Percentiles rank a stretch among this genome's conserved stretches.
Evolutionary conservation across 805 yeast genomes (phyloP).

Genomic region (Gaillardinia entomophila): DNA sequence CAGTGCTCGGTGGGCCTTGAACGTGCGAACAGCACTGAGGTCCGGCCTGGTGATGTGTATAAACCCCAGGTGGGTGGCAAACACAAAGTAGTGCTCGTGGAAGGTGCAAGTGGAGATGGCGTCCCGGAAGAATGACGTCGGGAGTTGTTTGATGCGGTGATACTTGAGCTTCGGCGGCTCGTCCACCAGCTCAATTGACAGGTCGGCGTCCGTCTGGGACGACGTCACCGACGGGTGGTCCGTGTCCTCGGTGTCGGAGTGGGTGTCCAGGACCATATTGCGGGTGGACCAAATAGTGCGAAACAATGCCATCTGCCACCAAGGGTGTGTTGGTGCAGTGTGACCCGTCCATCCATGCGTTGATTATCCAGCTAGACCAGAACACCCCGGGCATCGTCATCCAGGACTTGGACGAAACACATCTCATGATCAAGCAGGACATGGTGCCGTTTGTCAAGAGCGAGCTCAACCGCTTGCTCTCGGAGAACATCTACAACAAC

Average conservation of each 20-base stretch:
- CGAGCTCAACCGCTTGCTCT: conserved; percentile 69
- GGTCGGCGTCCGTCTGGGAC: too few species aligned
- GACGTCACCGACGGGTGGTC: too few species aligned
- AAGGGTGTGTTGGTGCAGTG: conserved; percentile 45
- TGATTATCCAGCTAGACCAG: conserved; percentile 77
- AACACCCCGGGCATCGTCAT: conserved; percentile 61
- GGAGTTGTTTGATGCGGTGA: conserved; percentile 61
- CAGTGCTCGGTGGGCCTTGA: conserved; percentile 83
- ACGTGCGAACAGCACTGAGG: conserved; percentile 58
- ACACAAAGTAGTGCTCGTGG: conserved; percentile 56
- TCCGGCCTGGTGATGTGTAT: conserved; percentile 62
- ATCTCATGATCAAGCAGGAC: conserved; percentile 71
- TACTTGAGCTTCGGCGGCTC: conserved; percentile 75
- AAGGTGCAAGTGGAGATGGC: conserved; percentile 69
- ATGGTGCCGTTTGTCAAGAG: conserved; percentile 71
- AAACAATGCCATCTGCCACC: conserved; percentile 35
- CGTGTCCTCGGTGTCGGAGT: background rate
- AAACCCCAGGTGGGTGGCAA: conserved; percentile 88
- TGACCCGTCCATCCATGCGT: conserved; percentile 89
- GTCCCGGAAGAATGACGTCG: conserved; percentile 71
- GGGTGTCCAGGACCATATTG: background rate
- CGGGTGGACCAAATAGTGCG: background rate
- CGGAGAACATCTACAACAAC: conserved; percentile 83
- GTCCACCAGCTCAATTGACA: too few species aligned
- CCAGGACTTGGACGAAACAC: conserved; percentile 88